phyloP scores from a whole-genome alignment of 2,329 filamentous ascomycete genomes.

The Diplocarpon mali region DNA sequence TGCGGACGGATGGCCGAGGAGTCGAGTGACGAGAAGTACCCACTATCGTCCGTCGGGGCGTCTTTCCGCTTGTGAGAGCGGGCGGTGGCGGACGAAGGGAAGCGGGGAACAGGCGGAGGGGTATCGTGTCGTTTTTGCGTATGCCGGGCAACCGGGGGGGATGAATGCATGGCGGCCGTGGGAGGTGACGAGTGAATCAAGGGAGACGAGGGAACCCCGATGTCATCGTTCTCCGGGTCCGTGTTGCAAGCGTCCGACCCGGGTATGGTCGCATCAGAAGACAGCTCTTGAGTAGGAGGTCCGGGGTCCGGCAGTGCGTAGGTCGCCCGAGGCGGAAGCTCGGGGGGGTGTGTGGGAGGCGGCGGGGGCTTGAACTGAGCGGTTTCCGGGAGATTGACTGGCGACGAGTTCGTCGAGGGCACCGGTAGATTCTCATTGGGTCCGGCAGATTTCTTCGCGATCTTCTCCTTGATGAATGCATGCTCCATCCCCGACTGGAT shows the following conservation, averaged over 20 bases:
- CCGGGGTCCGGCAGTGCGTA: constrained; percentile 15
- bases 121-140: constrained; percentile 53
- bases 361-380: constrained; percentile 21
- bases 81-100: constrained; percentile 50
- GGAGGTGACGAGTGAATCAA: constrained; percentile 59
- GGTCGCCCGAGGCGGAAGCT: constrained; percentile 16
- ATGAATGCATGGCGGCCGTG: constrained; percentile 67
- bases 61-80: constrained; percentile 65
- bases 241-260: constrained; percentile 49
- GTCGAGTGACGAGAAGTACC: constrained; percentile 92
- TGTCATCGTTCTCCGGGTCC: constrained; percentile 38
- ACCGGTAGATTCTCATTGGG: constrained; percentile 40
- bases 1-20: constrained; percentile 75
- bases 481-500: constrained; percentile 85
- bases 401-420: constrained; percentile 17
- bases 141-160: constrained; percentile 65
- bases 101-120: constrained; percentile 57
- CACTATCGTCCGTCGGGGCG: constrained; percentile 79
- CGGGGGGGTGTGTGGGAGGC: constrained; percentile 14
- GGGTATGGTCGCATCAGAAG: constrained; percentile 68
- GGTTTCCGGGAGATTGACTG: constrained; percentile 16
- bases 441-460: constrained; percentile 45
- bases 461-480: constrained; percentile 83
- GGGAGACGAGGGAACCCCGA: constrained; percentile 28
- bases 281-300: constrained; percentile 40